phyloP scores from a whole-genome alignment of 2,329 filamentous ascomycete species.

The Pseudogymnoascus sp. region DNA sequence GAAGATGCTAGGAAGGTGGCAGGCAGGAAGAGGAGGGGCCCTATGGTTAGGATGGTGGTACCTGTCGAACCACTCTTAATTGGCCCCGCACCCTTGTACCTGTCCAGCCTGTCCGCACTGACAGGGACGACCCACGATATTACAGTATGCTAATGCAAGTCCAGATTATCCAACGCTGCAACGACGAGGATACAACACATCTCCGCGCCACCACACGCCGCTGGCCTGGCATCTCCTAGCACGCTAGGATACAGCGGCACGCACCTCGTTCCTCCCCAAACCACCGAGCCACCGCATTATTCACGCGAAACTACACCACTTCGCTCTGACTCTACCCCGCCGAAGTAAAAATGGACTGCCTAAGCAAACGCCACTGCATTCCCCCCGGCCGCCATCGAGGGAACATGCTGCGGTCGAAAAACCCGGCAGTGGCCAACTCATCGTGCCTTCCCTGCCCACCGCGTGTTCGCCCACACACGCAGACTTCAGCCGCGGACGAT shows the following conservation, averaged over 20 bases:
- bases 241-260: background rate
- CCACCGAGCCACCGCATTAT: background rate
- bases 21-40: background rate
- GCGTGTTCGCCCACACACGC: background rate
- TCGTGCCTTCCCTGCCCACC: background rate
- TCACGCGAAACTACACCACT: background rate
- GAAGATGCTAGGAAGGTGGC: background rate
- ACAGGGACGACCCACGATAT: conserved; percentile 1
- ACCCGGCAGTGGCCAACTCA: background rate
- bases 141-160: conserved; percentile 6
- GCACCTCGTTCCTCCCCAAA: background rate
- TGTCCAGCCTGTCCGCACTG: background rate
- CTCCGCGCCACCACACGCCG: background rate
- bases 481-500: background rate
- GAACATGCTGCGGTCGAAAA: background rate
- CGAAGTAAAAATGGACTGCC: background rate
- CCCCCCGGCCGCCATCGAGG: background rate
- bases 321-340: background rate
- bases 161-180: background rate
- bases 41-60: background rate
- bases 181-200: background rate
- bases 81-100: conserved; percentile 1
- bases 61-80: conserved; percentile 1
- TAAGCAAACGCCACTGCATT: background rate
- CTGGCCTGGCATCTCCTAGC: background rate